Evolutionary conservation across 352 stramenopile species (phyloP).

Genomic region (Thalassiosira ordinaria): DNA sequence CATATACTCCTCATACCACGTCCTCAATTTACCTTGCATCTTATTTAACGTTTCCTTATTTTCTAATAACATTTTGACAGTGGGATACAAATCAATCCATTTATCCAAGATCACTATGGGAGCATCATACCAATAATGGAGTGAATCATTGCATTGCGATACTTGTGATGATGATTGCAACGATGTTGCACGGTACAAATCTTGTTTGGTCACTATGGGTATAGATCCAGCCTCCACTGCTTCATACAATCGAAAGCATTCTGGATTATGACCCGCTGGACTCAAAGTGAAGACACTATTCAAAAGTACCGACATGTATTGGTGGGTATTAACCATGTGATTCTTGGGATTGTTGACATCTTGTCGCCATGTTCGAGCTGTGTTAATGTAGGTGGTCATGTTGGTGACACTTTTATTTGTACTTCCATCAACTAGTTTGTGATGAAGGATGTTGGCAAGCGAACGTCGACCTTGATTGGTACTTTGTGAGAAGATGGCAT

Average conservation of each 20-base stretch:
- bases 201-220: constrained; percentile 27
- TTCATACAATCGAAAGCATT: constrained; percentile 70
- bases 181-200: not conserved
- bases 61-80: constrained; percentile 30
- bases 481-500: constrained; percentile 57
- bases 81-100: constrained; percentile 55
- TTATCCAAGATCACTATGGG: constrained; percentile 55
- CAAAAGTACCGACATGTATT: constrained; percentile 54
- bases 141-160: constrained; percentile 51
- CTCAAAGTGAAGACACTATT: constrained; percentile 62
- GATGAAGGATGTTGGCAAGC: constrained; percentile 27
- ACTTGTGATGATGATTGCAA: too few species aligned
- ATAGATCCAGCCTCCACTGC: constrained; percentile 67
- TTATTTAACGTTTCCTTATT: constrained; percentile 39
- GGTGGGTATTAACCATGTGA: constrained; percentile 25
- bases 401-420: too few species aligned
- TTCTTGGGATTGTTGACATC: constrained; percentile 14
- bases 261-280: constrained; percentile 66
- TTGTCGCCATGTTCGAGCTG: too few species aligned
- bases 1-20: constrained; percentile 29
- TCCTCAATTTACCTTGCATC: constrained; percentile 43
- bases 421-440: too few species aligned
- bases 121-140: constrained; percentile 42
- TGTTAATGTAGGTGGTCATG: too few species aligned
- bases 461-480: constrained; percentile 28